Conservation (phyloP, 495 filamentous ascomycete species). For the Polyplosphaeria fusca region DNA sequence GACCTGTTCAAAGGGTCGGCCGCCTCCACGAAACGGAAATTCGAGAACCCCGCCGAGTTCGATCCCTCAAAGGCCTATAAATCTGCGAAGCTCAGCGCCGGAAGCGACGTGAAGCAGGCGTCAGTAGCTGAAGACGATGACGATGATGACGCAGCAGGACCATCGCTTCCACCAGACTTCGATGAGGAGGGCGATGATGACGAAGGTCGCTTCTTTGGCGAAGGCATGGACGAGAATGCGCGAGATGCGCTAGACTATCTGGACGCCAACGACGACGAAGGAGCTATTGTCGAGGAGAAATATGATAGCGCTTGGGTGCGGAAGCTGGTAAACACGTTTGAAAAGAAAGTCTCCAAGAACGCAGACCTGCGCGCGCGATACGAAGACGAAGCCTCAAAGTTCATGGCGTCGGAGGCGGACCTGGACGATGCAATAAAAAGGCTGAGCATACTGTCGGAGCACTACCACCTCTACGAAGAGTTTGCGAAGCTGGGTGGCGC, state of each 20-base stretch:
- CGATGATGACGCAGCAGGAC: slow-evolving; percentile 63
- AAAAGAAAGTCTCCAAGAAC: slow-evolving; percentile 87
- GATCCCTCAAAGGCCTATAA: slow-evolving; percentile 66
- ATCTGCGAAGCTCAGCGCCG: slow-evolving; percentile 66
- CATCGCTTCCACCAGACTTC: slow-evolving; percentile 59
- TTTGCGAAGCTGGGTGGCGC: slow-evolving; percentile 78
- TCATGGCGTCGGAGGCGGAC: slow-evolving; percentile 84
- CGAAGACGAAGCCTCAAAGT: slow-evolving; percentile 79
- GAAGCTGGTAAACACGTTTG: slow-evolving; percentile 77
- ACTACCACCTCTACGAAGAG: slow-evolving; percentile 78
- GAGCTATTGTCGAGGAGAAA: slow-evolving; percentile 61
- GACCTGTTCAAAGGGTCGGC: slow-evolving; percentile 44
- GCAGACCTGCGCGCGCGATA: slow-evolving; percentile 87
- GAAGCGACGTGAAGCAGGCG: slow-evolving; percentile 58
- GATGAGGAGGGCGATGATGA: slow-evolving; percentile 74
- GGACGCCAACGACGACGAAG: slow-evolving; percentile 62
- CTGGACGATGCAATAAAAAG: slow-evolving; percentile 85
- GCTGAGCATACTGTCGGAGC: slow-evolving; percentile 83
- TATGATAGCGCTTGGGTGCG: slow-evolving; percentile 83
- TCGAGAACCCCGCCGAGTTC: slow-evolving; percentile 33
- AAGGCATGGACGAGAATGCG: slow-evolving; percentile 77
- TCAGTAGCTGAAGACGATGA: slow-evolving; percentile 59
- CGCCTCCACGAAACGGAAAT: slow-evolving; percentile 42
- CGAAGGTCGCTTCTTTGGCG: slow-evolving; percentile 92
- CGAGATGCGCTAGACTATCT: slow-evolving; percentile 88